These are phyloP conservation scores for Suillus fuscotomentosus DNA, from an alignment of 768 basidiomycete species.

Conservation along the genomic window DNA sequence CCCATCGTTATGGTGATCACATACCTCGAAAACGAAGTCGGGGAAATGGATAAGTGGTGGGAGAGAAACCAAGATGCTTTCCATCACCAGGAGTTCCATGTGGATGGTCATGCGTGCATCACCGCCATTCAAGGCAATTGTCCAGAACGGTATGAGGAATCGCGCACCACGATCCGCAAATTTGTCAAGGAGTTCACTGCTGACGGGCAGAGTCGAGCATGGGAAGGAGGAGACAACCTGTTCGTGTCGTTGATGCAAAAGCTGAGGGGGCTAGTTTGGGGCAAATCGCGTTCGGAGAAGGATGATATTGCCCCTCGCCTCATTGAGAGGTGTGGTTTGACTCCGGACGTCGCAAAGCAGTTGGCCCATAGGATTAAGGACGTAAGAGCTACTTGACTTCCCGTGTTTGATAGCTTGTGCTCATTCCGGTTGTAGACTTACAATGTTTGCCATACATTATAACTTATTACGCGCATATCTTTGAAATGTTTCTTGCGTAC, in stretches of 20 bases:
- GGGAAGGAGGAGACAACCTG: slow-evolving; percentile 19
- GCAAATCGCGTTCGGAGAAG: slow-evolving; percentile 19
- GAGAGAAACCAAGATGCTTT: slow-evolving; percentile 31
- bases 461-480: too few species aligned
- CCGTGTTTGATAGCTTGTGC: neutral
- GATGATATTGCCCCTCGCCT: slow-evolving; percentile 20
- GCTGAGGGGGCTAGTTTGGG: slow-evolving; percentile 15
- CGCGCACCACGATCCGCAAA: slow-evolving; percentile 22
- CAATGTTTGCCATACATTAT: too few species aligned
- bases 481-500: too few species aligned
- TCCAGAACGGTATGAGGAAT: slow-evolving; percentile 21
- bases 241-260: slow-evolving; percentile 16
- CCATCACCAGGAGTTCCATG: slow-evolving; percentile 24
- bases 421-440: neutral
- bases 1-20: slow-evolving; percentile 39
- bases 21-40: slow-evolving; percentile 34
- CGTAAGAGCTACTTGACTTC: too few species aligned
- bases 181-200: slow-evolving; percentile 20
- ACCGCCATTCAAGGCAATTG: slow-evolving; percentile 29
- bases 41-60: slow-evolving; percentile 39
- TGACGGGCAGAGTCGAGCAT: slow-evolving; percentile 23
- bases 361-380: slow-evolving; percentile 7
- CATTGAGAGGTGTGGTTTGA: slow-evolving; percentile 26
- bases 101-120: slow-evolving; percentile 38
- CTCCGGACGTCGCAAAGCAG: slow-evolving; percentile 22